These are phyloP conservation scores for Boletus rex-veris DNA, from an alignment of 768 basidiomycete genomes.

Conservation along the genomic window DNA sequence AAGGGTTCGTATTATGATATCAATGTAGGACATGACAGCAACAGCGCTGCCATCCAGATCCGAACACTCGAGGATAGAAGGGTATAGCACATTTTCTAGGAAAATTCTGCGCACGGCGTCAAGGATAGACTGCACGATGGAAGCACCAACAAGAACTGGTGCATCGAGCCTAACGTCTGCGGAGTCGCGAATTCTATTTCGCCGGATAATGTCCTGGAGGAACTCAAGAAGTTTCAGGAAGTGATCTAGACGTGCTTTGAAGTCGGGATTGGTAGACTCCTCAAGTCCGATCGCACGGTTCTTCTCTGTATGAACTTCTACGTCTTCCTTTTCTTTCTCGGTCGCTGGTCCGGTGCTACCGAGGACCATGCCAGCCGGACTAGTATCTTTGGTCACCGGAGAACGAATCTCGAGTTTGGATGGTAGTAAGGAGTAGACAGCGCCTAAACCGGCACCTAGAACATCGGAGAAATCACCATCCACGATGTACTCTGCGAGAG, in stretches of 20 bases:
- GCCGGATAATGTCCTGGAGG: conserved; percentile 79
- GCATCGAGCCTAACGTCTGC: conserved; percentile 44
- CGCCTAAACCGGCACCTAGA: conserved; percentile 86
- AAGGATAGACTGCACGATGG: conserved; percentile 80
- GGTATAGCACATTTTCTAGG: conserved; percentile 89
- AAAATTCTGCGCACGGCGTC: conserved; percentile 83
- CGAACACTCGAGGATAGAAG: conserved; percentile 90
- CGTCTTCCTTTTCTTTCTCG: conserved; percentile 57
- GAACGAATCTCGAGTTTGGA: conserved; percentile 75
- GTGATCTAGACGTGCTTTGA: conserved; percentile 78
- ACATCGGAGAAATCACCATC: conserved; percentile 99
- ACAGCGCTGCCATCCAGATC: conserved; percentile 92
- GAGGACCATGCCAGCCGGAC: conserved; percentile 61
- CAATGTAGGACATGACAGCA: conserved; percentile 93
- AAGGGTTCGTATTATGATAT: conserved; percentile 79
- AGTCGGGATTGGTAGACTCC: conserved; percentile 69
- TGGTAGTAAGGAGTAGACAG: conserved; percentile 89
- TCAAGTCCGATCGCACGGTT: conserved; percentile 67
- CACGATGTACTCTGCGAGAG: conserved; percentile 88
- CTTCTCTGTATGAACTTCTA: conserved; percentile 47
- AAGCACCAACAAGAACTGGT: conserved; percentile 66
- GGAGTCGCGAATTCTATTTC: conserved; percentile 48
- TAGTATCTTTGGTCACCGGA: conserved; percentile 37
- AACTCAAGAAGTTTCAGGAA: conserved; percentile 91
- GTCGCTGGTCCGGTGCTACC: conserved; percentile 57